Percentiles rank a stretch among this genome's conserved stretches.
phyloP scores from a whole-genome alignment of 352 stramenopile genomes.

The Elongisporangium prolatum region DNA sequence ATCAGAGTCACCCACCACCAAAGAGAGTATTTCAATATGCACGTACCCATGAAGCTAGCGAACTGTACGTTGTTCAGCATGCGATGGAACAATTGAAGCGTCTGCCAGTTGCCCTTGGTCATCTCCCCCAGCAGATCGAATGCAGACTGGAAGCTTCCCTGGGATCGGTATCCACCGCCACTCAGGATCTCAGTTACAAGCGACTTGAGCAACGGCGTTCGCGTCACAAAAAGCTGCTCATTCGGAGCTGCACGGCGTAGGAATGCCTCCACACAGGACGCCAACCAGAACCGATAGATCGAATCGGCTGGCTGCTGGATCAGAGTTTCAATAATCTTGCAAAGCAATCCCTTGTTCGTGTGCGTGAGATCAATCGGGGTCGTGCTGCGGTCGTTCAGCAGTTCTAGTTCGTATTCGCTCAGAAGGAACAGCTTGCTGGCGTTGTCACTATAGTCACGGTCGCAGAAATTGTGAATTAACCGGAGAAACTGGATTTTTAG shows the following conservation, averaged over 20 bases:
- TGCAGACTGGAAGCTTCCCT: conserved; percentile 92
- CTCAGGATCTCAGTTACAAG: conserved; percentile 88
- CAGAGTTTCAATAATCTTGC: conserved; percentile 88
- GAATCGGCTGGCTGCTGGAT: conserved; percentile 90
- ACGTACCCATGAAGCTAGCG: conserved; percentile 84
- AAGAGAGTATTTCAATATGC: conserved; percentile 2
- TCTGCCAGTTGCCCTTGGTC: conserved; percentile 91
- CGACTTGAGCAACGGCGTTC: conserved; percentile 83
- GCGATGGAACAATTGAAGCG: conserved; percentile 88
- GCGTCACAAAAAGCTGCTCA: conserved; percentile 90
- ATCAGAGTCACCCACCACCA: conserved; percentile 3
- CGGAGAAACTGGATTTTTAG: conserved; percentile 95
- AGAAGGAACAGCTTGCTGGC: conserved; percentile 78
- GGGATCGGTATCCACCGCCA: conserved; percentile 72
- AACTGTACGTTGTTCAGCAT: conserved; percentile 88
- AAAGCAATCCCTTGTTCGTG: conserved; percentile 80
- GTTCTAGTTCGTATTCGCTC: conserved; percentile 52
- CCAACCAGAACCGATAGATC: conserved; percentile 95
- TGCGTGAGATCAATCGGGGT: conserved; percentile 62
- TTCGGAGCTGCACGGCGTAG: conserved; percentile 77
- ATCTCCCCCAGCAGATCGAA: conserved; percentile 96
- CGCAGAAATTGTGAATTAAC: conserved; percentile 96
- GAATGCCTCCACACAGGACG: conserved; percentile 95
- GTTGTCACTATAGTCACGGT: conserved; percentile 89
- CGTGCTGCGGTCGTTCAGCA: conserved; percentile 41